Evolutionary conservation across 331 rosid species (phyloP), one percentile per base, ranked within the genome.

Genomic region (Ulmus americana): DNA sequence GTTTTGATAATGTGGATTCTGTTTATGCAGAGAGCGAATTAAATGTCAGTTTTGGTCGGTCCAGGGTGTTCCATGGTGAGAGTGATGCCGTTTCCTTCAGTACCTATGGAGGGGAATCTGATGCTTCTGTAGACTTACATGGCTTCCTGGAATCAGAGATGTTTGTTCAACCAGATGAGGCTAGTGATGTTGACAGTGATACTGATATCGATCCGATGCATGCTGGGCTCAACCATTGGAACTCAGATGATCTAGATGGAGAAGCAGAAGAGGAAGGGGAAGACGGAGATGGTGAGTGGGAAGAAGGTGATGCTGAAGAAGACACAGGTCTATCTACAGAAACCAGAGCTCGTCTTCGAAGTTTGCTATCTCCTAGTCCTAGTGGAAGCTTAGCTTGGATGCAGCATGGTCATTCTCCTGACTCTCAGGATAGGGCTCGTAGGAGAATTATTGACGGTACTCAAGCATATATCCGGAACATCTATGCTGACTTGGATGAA

Each of bases 191-290:
- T 70, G 88, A 84, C 44, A 84, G 85, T 52, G 99, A 94, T 63
- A 81, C 85, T 60, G 99, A 94, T 72, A 94, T 90, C 22, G 97
- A 94, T 78, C 99, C 99, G 14, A 90, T 94, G 99, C 90, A 69
- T 80, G 96, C 95, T 59, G 86, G 95, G 67, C 80, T 79, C 10
- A 42, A 76, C 76, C 90, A 76, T 13, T 87, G 91, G 99, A 74
- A 79, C 76, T 81, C 81, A 4, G 86, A 86, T 45, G 83, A 75
- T 10, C 46, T 9, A 43, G 73, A 52, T 56, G 78, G 71, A 20
- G 75, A 40, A 42, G 86, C 73, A 1, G 86, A 72, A 6, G 79
- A 38, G 22, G 81, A 79, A 79, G 92, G 74, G 8, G 74, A 57
- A 6, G 81, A 45, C 1, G 80, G 71, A 55, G 76, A n/a, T 49